Evolutionary conservation across 1,284 basidiomycete genomes (phyloP), one percentile per base, ranked within the genome.

Genomic region (Moniliophthora roreri): DNA sequence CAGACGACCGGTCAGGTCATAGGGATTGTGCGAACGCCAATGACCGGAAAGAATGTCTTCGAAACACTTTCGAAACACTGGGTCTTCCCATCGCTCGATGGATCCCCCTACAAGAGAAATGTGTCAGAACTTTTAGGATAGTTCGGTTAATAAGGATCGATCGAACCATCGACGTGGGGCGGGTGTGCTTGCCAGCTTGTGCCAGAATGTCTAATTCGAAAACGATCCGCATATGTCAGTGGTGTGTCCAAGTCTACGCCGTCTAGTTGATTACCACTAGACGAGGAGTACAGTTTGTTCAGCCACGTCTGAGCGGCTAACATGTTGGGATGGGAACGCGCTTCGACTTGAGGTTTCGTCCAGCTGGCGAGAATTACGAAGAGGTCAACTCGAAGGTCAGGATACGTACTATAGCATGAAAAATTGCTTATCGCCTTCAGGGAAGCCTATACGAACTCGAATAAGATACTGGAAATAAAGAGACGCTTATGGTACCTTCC

Each of bases 41-140:
- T 83, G 70, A 0, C 89, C 89, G 13, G 68, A 65, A 15, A 94
- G 71, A 52, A 94, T 91, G 47, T 82, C 75, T 2, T 69, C 68
- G 65, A 87, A 93, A 58, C 82, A 86, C 2, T 70, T 73, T 34
- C 89, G 76, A 70, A 93, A 90, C 1, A 65, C 69, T 4, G 77
- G 69, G 62, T 94, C 91, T 66, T 95, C 91, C 92, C 92, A 94
- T 21, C 91, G 76, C 69, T 95, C 93, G 24, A 94, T 85, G 0
- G 81, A 71, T 1, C 90, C 92, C 10, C 92, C 84, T 85, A 55
- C 3, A n/a, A n/a, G n/a, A 42, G 24, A 13, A 16, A 26, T 23
- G 45, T 20, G 15, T 36, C 52, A 52, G 39, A n/a, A 15, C n/a
- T 35, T 35, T 32, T 34, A 36, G 56, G 21, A 38, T 16, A n/a